These are phyloP conservation scores for grape (Vitis vinifera) DNA, from an alignment of 164 flowering plant genomes.

Conservation along the genomic window DNA sequence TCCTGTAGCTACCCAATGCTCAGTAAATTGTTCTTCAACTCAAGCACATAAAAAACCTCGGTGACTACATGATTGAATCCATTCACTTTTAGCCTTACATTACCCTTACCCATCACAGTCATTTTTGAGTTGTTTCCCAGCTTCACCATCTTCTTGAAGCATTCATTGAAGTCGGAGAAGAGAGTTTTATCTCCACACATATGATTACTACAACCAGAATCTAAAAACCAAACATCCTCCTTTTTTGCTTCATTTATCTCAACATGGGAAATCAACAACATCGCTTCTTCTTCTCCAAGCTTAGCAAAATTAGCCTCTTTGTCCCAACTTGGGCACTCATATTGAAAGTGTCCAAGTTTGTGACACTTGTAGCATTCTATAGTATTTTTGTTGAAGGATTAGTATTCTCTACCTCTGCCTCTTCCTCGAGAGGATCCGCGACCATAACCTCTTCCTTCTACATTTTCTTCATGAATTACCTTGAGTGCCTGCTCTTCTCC, in stretches of 20 bases:
- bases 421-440: no score
- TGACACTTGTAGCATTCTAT: slow-evolving; percentile 3
- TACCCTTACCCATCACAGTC: background rate
- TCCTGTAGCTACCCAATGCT: no score
- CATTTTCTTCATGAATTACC: no score
- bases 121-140: slow-evolving; percentile 2
- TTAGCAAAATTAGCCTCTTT: background rate
- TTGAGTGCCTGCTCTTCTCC: no score
- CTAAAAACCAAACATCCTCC: slow-evolving; percentile 1
- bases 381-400: no score
- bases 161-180: background rate
- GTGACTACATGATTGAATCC: no score
- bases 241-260: background rate
- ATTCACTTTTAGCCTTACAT: no score
- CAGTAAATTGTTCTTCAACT: no score
- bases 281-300: background rate
- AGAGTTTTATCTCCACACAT: background rate
- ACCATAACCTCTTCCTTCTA: no score
- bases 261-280: slow-evolving; percentile 1
- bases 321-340: slow-evolving; percentile 2
- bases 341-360: slow-evolving; percentile 1
- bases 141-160: background rate
- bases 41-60: no score
- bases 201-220: slow-evolving; percentile 6
- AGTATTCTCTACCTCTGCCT: no score